These are phyloP conservation scores for Phytopythium sindhum DNA, from an alignment of 352 stramenopile species.

Conservation along the genomic window DNA sequence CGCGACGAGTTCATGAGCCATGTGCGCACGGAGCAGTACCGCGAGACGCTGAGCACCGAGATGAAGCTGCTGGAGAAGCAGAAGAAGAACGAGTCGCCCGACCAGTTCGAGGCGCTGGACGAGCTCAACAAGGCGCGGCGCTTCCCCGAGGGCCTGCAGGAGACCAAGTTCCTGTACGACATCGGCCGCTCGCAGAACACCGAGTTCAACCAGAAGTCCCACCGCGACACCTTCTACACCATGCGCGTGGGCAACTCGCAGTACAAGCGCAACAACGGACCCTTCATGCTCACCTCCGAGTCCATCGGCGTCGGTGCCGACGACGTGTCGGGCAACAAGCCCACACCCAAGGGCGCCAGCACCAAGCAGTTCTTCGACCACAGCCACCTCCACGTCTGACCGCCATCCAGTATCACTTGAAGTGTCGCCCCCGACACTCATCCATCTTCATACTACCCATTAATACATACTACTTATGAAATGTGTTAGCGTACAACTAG, in stretches of 20 bases:
- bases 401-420: not conserved
- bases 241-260: conserved; percentile 74
- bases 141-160: conserved; percentile 67
- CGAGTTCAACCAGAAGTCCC: conserved; percentile 82
- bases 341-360: conserved; percentile 68
- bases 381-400: conserved; percentile 56
- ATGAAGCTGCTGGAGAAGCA: conserved; percentile 80
- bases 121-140: conserved; percentile 39
- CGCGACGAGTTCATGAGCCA: conserved; percentile 91
- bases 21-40: conserved; percentile 88
- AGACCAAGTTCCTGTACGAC: conserved; percentile 81
- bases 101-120: conserved; percentile 39
- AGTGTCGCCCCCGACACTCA: not conserved
- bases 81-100: conserved; percentile 37
- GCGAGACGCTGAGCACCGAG: conserved; percentile 80
- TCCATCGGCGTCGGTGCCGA: conserved; percentile 56
- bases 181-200: conserved; percentile 75
- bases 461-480: too few relatives aligned
- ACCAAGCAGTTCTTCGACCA: conserved; percentile 85
- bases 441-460: not conserved
- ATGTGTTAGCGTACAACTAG: too few relatives aligned
- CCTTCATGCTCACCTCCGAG: conserved; percentile 79
- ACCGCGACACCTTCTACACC: conserved; percentile 83
- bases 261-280: conserved; percentile 76
- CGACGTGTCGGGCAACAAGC: conserved; percentile 55